Percentiles rank a stretch among this genome's conserved stretches.
Evolutionary conservation across 805 yeast genomes (phyloP).

Genomic region (Phaffomyces thermotolerans): DNA sequence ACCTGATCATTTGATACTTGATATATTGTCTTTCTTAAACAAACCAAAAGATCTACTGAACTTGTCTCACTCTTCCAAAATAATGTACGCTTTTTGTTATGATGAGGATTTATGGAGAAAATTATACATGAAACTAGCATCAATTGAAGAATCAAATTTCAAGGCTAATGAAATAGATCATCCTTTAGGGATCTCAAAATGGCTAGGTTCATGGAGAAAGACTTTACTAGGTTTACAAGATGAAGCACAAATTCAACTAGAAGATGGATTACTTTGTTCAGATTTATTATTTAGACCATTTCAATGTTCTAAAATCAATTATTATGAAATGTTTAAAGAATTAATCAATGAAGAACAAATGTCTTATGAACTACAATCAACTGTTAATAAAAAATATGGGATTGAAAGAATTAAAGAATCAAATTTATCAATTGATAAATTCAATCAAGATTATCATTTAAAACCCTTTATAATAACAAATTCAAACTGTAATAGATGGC

Average conservation of each 20-base stretch:
- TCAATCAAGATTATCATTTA: constrained; percentile 38
- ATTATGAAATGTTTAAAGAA: constrained; percentile 39
- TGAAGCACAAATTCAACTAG: constrained; percentile 41
- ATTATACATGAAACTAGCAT: constrained; percentile 33
- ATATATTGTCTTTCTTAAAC: constrained; percentile 42
- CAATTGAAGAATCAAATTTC: too few species aligned
- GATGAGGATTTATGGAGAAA: constrained; percentile 81
- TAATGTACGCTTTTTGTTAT: constrained; percentile 62
- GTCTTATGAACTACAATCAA: constrained; percentile 18
- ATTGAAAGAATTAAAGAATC: constrained; percentile 48
- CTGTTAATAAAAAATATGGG: constrained; percentile 24
- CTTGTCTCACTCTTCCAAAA: constrained; percentile 54
- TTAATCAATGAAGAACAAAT: constrained; percentile 40
- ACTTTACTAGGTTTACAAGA: constrained; percentile 38
- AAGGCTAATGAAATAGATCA: constrained; percentile 12
- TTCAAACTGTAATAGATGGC: constrained; percentile 27
- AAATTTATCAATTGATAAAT: constrained; percentile 36
- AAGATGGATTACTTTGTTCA: constrained; percentile 52
- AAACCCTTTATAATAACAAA: constrained; percentile 58
- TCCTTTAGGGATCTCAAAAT: constrained; percentile 29
- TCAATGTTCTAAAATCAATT: constrained; percentile 70
- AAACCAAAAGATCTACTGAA: constrained; percentile 40
- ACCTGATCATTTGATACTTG: constrained; percentile 58
- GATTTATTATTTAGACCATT: constrained; percentile 79
- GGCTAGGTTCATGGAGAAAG: constrained; percentile 82